phyloP scores from a whole-genome alignment of 805 yeast genomes.

The Saccharomycopsis fermentans region DNA sequence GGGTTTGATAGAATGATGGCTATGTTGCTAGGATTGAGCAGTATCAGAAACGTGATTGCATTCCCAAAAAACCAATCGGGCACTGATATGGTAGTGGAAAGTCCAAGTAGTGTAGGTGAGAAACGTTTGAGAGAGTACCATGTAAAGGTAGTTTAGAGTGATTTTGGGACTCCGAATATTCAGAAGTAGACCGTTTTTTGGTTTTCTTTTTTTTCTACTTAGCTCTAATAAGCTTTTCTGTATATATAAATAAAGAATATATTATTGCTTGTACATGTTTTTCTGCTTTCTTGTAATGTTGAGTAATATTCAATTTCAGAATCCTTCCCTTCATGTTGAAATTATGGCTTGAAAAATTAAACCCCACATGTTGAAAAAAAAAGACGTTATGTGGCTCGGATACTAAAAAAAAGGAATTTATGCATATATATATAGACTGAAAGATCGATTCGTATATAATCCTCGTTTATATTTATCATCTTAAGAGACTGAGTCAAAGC shows the following conservation, averaged over 20 bases:
- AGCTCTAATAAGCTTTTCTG: too few species aligned
- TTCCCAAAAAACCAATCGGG: slow-evolving; percentile 93
- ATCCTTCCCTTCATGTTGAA: neutral
- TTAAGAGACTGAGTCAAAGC: too few species aligned
- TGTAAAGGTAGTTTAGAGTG: neutral
- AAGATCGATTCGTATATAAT: too few species aligned
- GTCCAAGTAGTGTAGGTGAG: slow-evolving; percentile 56
- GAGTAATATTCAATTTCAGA: too few species aligned
- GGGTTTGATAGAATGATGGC: slow-evolving; percentile 94
- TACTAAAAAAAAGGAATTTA: too few species aligned
- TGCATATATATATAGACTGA: too few species aligned
- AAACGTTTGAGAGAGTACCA: slow-evolving; percentile 5
- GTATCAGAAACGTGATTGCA: slow-evolving; percentile 88
- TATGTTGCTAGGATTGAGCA: slow-evolving; percentile 65
- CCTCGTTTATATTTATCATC: too few species aligned
- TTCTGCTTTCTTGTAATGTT: neutral
- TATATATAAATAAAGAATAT: too few species aligned
- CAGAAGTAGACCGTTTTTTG: too few species aligned
- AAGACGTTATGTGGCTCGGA: too few species aligned
- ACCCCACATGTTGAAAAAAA: neutral
- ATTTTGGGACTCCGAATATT: neutral
- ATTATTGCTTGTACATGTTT: neutral
- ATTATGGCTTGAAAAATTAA: neutral
- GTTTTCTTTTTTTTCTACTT: too few species aligned
- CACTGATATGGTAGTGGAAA: slow-evolving; percentile 73